Percentiles rank a stretch among this genome's conserved stretches.
Conservation (phyloP, 2,329 filamentous ascomycete species). For the Diaporthe humulicola region DNA sequence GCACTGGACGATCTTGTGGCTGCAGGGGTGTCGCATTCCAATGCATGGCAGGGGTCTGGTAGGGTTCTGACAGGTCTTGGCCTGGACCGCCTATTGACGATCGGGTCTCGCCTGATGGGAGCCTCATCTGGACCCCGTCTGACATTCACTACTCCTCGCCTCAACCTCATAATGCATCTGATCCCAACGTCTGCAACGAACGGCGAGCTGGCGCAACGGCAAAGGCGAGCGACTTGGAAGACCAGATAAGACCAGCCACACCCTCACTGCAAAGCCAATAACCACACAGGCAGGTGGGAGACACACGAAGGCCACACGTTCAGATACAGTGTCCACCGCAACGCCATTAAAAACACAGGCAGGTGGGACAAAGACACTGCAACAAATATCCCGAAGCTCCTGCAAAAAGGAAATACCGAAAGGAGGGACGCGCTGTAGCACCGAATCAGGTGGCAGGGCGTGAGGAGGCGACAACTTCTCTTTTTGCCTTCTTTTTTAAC, state of each 20-base stretch:
- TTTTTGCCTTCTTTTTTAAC: neutral
- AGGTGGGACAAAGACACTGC: neutral
- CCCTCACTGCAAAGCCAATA: constrained; percentile 13
- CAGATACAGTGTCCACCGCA: constrained; percentile 15
- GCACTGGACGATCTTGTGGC: neutral
- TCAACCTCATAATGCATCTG: neutral
- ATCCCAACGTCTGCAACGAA: neutral
- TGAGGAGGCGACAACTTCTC: constrained; percentile 13
- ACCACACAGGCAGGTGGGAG: constrained; percentile 9
- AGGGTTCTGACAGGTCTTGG: constrained; percentile 15
- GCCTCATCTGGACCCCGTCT: constrained; percentile 4
- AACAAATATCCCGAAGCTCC: constrained; percentile 21
- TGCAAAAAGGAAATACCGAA: constrained; percentile 17
- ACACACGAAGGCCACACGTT: neutral
- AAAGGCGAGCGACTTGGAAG: constrained; percentile 10
- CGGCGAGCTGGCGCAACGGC: constrained; percentile 16
- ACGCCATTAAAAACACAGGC: constrained; percentile 13
- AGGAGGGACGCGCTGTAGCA: constrained; percentile 29
- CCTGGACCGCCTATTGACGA: neutral
- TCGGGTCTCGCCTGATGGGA: neutral
- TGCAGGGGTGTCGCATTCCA: constrained; percentile 7
- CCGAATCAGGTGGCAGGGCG: constrained; percentile 5
- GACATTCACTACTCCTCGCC: neutral
- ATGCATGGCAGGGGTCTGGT: neutral
- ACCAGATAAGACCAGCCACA: constrained; percentile 1